Conservation (phyloP, 306 rosid genomes). For the Alnus glutinosa region DNA sequence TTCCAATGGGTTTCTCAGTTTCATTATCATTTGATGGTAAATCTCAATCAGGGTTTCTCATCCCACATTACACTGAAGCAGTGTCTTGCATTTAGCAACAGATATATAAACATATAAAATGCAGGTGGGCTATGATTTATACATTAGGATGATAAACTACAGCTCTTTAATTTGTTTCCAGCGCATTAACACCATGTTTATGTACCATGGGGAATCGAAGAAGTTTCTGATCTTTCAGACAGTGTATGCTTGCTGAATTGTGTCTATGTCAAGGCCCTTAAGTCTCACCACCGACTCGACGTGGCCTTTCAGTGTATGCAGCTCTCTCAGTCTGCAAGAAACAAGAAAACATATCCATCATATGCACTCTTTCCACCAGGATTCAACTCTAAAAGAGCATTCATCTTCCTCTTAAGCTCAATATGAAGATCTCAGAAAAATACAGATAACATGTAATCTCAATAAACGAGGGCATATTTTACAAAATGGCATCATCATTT, state of each 20-base stretch:
- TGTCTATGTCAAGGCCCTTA: slow-evolving; percentile 67
- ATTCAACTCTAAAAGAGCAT: not conserved
- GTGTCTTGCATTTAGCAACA: not conserved
- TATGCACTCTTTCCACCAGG: not conserved
- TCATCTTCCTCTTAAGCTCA: not conserved
- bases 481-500: too few relatives aligned
- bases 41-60: too few relatives aligned
- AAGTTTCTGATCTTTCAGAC: slow-evolving; percentile 28
- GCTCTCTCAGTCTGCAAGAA: slow-evolving; percentile 63
- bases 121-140: not conserved
- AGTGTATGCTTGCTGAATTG: slow-evolving; percentile 72
- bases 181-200: not conserved
- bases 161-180: not conserved
- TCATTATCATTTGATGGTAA: too few relatives aligned
- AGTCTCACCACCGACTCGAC: slow-evolving; percentile 76
- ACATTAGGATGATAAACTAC: not conserved
- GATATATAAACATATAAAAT: not conserved
- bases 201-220: not conserved
- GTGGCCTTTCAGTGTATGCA: slow-evolving; percentile 68
- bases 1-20: too few relatives aligned
- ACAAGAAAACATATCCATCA: not conserved
- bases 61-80: not conserved
- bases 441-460: too few relatives aligned
- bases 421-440: not conserved
- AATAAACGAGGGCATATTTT: too few relatives aligned